A percentile compares a stretch with the other conserved stretches of the same genome.
Conservation (phyloP, 345 rosid species). For the Viola odorata region DNA sequence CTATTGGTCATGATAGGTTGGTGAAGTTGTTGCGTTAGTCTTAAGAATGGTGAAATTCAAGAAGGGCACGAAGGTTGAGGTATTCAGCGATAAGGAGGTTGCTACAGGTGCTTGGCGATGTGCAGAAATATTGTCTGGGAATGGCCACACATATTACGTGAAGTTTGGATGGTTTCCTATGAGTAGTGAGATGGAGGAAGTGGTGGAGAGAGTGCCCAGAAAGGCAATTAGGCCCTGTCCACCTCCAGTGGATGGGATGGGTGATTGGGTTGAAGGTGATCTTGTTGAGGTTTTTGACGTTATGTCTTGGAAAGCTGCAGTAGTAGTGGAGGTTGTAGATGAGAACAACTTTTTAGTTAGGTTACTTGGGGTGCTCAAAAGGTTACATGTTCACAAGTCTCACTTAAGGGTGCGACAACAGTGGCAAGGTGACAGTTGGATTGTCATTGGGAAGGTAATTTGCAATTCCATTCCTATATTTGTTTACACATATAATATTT, state of each 20-base stretch:
- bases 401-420: slow-evolving; percentile 48
- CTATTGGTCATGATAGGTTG: slow-evolving; percentile 2
- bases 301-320: slow-evolving; percentile 52
- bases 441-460: slow-evolving; percentile 32
- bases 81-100: slow-evolving; percentile 37
- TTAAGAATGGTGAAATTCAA: slow-evolving; percentile 46
- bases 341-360: slow-evolving; percentile 32
- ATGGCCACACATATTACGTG: slow-evolving; percentile 49
- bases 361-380: slow-evolving; percentile 33
- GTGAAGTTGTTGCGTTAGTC: background rate
- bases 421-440: slow-evolving; percentile 58
- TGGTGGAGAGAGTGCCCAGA: slow-evolving; percentile 48
- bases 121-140: slow-evolving; percentile 51
- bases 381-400: slow-evolving; percentile 30
- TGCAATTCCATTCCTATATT: background rate
- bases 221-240: slow-evolving; percentile 59
- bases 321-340: slow-evolving; percentile 24
- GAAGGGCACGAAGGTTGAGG: slow-evolving; percentile 61
- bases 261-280: slow-evolving; percentile 47
- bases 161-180: slow-evolving; percentile 22
- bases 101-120: slow-evolving; percentile 49
- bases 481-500: background rate
- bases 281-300: slow-evolving; percentile 51
- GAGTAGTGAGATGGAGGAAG: background rate
- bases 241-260: slow-evolving; percentile 23